These are phyloP conservation scores for Friedmanniomyces simplex DNA, from an alignment of 495 filamentous ascomycete species.

Conservation along the genomic window DNA sequence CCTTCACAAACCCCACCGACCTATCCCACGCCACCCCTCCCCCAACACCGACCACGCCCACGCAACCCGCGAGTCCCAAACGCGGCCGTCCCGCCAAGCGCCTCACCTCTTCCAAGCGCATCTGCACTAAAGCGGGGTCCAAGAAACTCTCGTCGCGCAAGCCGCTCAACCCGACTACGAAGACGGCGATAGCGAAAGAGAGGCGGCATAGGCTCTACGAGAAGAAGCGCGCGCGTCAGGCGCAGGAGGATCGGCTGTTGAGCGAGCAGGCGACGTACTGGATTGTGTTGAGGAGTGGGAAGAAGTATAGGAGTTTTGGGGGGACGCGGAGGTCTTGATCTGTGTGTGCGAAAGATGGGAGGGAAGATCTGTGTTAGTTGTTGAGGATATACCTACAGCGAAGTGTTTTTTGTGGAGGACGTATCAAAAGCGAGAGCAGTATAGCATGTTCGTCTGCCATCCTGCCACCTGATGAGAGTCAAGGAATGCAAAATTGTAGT, in stretches of 20 bases:
- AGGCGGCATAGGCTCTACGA: neutral
- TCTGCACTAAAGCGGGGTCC: neutral
- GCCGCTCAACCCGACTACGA: slow-evolving; percentile 1
- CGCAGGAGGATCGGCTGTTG: neutral
- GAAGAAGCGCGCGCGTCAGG: neutral
- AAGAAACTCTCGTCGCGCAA: neutral
- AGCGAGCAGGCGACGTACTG: slow-evolving; percentile 1
- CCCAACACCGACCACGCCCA: neutral
- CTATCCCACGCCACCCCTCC: neutral
- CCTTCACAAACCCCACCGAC: neutral
- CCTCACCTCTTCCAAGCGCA: neutral
- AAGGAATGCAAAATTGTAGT: too few species aligned
- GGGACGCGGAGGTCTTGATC: neutral
- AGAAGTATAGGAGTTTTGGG: slow-evolving; percentile 2
- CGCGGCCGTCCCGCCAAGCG: neutral
- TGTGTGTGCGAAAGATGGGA: too few species aligned
- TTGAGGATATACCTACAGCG: too few species aligned
- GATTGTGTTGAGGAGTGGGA: slow-evolving; percentile 5
- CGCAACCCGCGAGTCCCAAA: neutral
- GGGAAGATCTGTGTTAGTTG: too few species aligned
- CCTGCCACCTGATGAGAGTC: too few species aligned
- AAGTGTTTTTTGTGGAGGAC: too few species aligned
- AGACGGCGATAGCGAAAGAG: neutral
- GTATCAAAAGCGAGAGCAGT: too few species aligned
- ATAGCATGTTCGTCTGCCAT: too few species aligned